Base-by-base conservation (phyloP, 2,329 filamentous ascomycete species). In the Pseudopyricularia javanii region DNA sequence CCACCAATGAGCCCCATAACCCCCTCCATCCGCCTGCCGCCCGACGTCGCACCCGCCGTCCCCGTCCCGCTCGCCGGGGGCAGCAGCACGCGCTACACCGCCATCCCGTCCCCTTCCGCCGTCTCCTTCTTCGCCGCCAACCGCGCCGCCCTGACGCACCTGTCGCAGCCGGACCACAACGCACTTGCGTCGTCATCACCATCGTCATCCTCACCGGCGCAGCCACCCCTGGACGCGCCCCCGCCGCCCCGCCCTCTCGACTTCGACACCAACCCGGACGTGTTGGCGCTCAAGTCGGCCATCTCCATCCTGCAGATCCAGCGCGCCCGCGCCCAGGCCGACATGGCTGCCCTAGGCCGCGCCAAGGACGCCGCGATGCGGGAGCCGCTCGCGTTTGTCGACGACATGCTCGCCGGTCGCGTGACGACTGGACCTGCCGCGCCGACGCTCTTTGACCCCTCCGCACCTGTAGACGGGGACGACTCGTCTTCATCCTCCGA, bases 271-370 rank as follows among this genome's bases (percentile, higher is more conserved):
- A 95, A 95, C 63, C 83, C 88, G 7, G 91, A 97, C 71, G 89
- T 86, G 24, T 85, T 96, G 55, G 91, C 91, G 5, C 76, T 96
- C 55, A 83, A 85, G 58, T 88, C 86, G 26, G 88, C 91, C 47
- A 89, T 96, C 55, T 85, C 88, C 8, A 83, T 95, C 51, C 74
- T 97, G 48, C 89, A 95, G 69, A 76, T 95, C 58, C 91, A 97
- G 71, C 83, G 83, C 57, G 82, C 84, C 62, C 86, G 86, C 64
- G 88, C 88, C 40, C 73, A 82, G 50, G 78, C 79, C 48, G 91
- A 96, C 68, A 83, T 96, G 51, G 77, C 79, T 59, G 71, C 78
- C 0, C 74, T 96, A 33, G 79, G 83, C 59, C 72, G 74, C 54
- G 78, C 88, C 61, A 91, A 90, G 66, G 72, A 79, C 17, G 80